Evolutionary conservation across 2,329 filamentous ascomycete species (phyloP).

Genomic region (Cytospora leucostoma): DNA sequence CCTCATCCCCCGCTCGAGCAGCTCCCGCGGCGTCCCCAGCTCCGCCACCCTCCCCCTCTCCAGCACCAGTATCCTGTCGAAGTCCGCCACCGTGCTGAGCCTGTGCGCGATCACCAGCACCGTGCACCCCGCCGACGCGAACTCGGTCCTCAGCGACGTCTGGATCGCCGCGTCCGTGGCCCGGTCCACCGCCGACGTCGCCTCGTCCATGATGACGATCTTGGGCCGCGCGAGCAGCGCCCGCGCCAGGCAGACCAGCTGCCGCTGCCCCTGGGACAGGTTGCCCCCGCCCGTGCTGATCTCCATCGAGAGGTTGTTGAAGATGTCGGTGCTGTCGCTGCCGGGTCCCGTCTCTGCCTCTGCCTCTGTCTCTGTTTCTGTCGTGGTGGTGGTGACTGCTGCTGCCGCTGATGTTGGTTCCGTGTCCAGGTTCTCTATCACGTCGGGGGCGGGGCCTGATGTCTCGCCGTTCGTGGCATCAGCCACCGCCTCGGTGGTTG

Average conservation of each 20-base stretch:
- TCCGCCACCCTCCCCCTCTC: slow-evolving; percentile 50
- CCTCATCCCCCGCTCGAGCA: slow-evolving; percentile 44
- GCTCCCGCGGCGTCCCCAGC: slow-evolving; percentile 39
- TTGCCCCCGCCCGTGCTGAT: slow-evolving; percentile 39
- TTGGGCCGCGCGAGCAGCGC: slow-evolving; percentile 45
- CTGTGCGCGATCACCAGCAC: slow-evolving; percentile 48
- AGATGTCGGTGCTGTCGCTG: slow-evolving; percentile 33
- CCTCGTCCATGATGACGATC: slow-evolving; percentile 46
- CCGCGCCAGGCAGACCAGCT: slow-evolving; percentile 51
- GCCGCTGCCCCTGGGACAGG: slow-evolving; percentile 50
- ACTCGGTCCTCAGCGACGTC: slow-evolving; percentile 50
- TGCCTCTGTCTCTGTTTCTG: slow-evolving; percentile 9
- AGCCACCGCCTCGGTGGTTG: slow-evolving; percentile 24
- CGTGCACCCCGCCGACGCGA: slow-evolving; percentile 54
- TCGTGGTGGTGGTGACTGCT: slow-evolving; percentile 14
- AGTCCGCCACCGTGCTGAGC: slow-evolving; percentile 51
- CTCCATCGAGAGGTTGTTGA: slow-evolving; percentile 37
- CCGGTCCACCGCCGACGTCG: slow-evolving; percentile 54
- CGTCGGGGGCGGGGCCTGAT: not conserved
- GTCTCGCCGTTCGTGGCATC: slow-evolving; percentile 13
- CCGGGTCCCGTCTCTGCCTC: not conserved
- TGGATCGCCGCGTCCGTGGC: slow-evolving; percentile 61
- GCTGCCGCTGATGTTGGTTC: slow-evolving; percentile 7
- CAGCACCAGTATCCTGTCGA: slow-evolving; percentile 53
- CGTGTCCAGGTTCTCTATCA: slow-evolving; percentile 11